phyloP scores from a whole-genome alignment of 2,329 filamentous ascomycete genomes.

The Knufia petricola region DNA sequence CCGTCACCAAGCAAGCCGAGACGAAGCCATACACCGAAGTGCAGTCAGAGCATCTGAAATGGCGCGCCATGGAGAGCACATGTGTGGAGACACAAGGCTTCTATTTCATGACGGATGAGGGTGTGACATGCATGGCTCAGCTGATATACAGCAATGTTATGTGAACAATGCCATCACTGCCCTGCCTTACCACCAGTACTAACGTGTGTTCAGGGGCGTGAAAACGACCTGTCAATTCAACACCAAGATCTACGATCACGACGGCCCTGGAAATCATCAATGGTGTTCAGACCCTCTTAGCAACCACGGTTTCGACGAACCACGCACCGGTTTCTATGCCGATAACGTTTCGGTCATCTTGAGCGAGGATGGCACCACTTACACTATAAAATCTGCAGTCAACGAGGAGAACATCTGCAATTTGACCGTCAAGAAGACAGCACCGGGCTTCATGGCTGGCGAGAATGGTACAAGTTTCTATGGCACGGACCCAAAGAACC shows the following conservation, averaged over 20 bases:
- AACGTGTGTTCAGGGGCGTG: constrained; percentile 55
- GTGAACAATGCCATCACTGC: constrained; percentile 45
- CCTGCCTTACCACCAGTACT: constrained; percentile 12
- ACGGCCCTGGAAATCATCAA: constrained; percentile 60
- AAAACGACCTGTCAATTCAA: constrained; percentile 90
- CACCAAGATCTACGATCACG: constrained; percentile 77
- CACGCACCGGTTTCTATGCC: constrained; percentile 74
- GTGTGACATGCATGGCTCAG: constrained; percentile 69
- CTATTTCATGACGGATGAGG: constrained; percentile 74
- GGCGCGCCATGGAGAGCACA: constrained; percentile 71
- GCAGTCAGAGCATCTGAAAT: constrained; percentile 68
- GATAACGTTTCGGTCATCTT: constrained; percentile 77
- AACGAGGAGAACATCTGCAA: constrained; percentile 77
- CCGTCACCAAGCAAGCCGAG: constrained; percentile 72
- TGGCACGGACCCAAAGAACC: constrained; percentile 73
- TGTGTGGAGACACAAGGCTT: constrained; percentile 92
- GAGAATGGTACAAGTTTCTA: constrained; percentile 75
- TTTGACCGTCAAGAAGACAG: constrained; percentile 63
- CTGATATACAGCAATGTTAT: constrained; percentile 96
- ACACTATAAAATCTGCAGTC: constrained; percentile 81
- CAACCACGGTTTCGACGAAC: constrained; percentile 75
- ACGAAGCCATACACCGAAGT: constrained; percentile 71
- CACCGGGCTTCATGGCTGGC: constrained; percentile 77
- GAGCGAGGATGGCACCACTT: constrained; percentile 70
- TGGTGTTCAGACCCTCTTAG: constrained; percentile 75